Conservation (phyloP, 1,284 basidiomycete genomes). For the Boletellus deceptivus region DNA sequence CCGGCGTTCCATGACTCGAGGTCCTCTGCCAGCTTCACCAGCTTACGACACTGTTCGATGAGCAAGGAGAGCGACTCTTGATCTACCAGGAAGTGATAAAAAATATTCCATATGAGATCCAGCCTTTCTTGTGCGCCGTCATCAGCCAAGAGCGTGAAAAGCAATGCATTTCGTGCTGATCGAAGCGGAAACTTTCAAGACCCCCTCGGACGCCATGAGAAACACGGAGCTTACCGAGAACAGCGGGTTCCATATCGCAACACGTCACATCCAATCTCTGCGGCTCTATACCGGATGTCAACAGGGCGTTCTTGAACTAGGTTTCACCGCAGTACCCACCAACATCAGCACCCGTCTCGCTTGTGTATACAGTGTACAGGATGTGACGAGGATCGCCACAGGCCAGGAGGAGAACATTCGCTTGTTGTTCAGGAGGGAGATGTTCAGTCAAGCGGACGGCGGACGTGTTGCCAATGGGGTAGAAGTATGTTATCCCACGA, state of each 20-base stretch:
- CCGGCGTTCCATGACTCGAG: constrained; percentile 44
- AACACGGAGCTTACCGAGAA: constrained; percentile 44
- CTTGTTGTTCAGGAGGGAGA: constrained; percentile 45
- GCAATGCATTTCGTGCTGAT: constrained; percentile 42
- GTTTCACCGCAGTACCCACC: constrained; percentile 3
- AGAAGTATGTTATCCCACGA: constrained; percentile 42
- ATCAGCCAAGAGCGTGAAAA: constrained; percentile 39
- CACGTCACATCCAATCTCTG: constrained; percentile 57
- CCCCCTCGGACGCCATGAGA: background rate
- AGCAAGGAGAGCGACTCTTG: constrained; percentile 39
- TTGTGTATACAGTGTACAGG: constrained; percentile 44
- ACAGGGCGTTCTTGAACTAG: no score
- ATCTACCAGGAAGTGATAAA: constrained; percentile 55
- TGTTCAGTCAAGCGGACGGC: constrained; percentile 49
- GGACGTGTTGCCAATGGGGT: constrained; percentile 56
- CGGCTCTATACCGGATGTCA: constrained; percentile 20
- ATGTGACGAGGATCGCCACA: constrained; percentile 60
- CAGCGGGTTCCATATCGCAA: constrained; percentile 55
- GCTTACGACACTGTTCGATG: constrained; percentile 43
- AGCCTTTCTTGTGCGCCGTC: constrained; percentile 16
- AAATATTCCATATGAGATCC: constrained; percentile 51
- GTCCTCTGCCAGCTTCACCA: constrained; percentile 37
- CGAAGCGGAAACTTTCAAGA: background rate
- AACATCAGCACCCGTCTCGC: background rate
- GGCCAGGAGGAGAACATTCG: constrained; percentile 49